phyloP scores from a whole-genome alignment of 805 yeast species.

The Yarrowia sp. region DNA sequence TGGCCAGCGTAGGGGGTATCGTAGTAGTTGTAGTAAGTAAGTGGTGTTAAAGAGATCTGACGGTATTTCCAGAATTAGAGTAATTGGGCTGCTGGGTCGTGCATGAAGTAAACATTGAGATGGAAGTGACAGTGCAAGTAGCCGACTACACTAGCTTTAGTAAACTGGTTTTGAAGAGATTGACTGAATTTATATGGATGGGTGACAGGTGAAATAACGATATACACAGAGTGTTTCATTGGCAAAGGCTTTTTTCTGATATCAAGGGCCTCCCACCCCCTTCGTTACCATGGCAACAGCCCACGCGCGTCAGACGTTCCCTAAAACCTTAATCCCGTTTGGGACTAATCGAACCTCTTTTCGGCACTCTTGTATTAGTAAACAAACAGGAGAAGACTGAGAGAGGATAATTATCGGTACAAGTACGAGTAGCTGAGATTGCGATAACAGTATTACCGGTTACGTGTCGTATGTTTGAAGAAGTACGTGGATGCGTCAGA shows the following conservation, averaged over 20 bases:
- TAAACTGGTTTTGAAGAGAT: neutral
- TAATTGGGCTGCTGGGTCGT: slow-evolving; percentile 30
- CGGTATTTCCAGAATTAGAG: neutral
- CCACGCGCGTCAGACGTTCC: slow-evolving; percentile 17
- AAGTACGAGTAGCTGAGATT: too few relatives aligned
- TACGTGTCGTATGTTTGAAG: too few relatives aligned
- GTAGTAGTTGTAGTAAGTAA: slow-evolving; percentile 1
- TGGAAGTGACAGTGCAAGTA: too few relatives aligned
- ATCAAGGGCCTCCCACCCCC: neutral
- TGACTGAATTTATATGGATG: too few relatives aligned
- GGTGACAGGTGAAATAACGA: too few relatives aligned
- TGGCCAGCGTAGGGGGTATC: neutral
- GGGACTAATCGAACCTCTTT: slow-evolving; percentile 20
- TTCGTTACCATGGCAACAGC: slow-evolving; percentile 22
- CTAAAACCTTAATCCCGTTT: neutral
- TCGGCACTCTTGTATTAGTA: neutral
- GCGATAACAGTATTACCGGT: too few relatives aligned
- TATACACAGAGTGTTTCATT: too few relatives aligned
- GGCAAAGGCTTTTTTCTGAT: too few relatives aligned
- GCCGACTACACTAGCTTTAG: neutral
- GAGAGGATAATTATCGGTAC: neutral
- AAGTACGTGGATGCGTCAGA: too few relatives aligned
- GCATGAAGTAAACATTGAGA: slow-evolving; percentile 30
- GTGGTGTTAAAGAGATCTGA: slow-evolving; percentile 7
- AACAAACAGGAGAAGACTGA: neutral